Conservation (phyloP, 2,329 filamentous ascomycete species). For the Venturiaceae sp. region DNA sequence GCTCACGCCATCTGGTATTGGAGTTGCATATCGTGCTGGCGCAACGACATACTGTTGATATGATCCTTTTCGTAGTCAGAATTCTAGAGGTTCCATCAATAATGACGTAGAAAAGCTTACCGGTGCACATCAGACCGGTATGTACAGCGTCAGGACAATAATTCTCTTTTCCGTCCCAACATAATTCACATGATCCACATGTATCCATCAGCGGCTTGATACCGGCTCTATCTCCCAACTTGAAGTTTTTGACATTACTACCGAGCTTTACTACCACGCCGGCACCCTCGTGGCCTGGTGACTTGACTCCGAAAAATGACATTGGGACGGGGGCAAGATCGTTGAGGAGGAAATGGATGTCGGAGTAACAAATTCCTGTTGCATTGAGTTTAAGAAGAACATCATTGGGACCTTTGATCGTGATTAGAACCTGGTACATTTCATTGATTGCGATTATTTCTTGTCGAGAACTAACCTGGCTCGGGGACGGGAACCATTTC, state of each 20-base stretch:
- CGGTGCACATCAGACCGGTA: constrained; percentile 30
- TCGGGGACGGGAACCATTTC: constrained; percentile 39
- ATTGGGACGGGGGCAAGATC: constrained; percentile 28
- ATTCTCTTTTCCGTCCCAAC: constrained; percentile 42
- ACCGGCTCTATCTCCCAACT: constrained; percentile 44
- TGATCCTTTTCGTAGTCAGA: constrained; percentile 26
- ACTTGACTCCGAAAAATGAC: constrained; percentile 31
- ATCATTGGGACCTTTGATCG: constrained; percentile 38
- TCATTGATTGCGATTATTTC: not conserved
- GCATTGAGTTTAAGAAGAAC: constrained; percentile 47
- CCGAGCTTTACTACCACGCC: constrained; percentile 45
- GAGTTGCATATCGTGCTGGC: constrained; percentile 44
- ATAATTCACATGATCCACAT: constrained; percentile 40
- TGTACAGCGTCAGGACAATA: constrained; percentile 39
- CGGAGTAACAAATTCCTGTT: constrained; percentile 48
- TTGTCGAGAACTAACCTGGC: constrained; percentile 25
- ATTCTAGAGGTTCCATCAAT: not conserved
- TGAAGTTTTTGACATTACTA: constrained; percentile 39
- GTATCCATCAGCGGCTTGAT: constrained; percentile 42
- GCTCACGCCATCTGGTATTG: constrained; percentile 45
- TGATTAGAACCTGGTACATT: not conserved
- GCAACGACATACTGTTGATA: constrained; percentile 51
- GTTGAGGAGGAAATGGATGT: constrained; percentile 48
- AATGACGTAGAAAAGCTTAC: not conserved
- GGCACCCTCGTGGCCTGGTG: constrained; percentile 46